These are phyloP conservation scores for Chrysanthemum seticuspe DNA, from an alignment of 129 eudicot genomes.

Conservation along the genomic window DNA sequence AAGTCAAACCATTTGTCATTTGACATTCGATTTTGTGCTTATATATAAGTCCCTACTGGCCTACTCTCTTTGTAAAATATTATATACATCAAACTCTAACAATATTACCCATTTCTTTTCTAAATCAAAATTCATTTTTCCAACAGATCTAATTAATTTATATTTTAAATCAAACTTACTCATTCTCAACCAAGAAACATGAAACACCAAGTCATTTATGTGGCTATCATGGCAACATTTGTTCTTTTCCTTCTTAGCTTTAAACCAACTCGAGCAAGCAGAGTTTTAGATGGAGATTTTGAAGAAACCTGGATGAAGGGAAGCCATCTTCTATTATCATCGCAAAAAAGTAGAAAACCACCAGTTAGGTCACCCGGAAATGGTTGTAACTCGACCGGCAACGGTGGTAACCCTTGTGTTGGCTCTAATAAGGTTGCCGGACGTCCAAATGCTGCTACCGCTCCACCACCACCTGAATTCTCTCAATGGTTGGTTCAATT, in stretches of 20 bases:
- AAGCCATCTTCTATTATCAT: slow-evolving; percentile 23
- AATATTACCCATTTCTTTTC: not conserved
- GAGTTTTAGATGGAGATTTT: slow-evolving; percentile 36
- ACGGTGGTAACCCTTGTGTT: too few species aligned
- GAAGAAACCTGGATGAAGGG: slow-evolving; percentile 28
- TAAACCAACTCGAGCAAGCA: slow-evolving; percentile 22
- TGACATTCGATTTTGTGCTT: too few species aligned
- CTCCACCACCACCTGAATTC: too few species aligned
- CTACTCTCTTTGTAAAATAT: not conserved
- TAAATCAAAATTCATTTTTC: not conserved
- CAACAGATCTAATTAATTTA: too few species aligned
- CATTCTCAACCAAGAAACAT: not conserved
- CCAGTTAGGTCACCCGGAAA: too few species aligned
- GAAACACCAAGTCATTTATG: not conserved
- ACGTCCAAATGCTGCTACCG: too few species aligned
- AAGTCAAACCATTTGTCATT: too few species aligned
- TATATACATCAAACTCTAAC: not conserved
- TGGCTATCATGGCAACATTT: slow-evolving; percentile 3
- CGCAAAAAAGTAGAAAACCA: slow-evolving; percentile 8
- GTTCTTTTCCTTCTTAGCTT: slow-evolving; percentile 13
- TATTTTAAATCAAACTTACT: not conserved
- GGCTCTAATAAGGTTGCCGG: too few species aligned
- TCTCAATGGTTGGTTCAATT: too few species aligned
- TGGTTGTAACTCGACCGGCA: too few species aligned
- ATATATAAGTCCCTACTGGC: not conserved